Percentiles rank a stretch among this genome's conserved stretches.
phyloP scores from a whole-genome alignment of 176 grass and related monocot genomes.

The Oryza australiensis region DNA sequence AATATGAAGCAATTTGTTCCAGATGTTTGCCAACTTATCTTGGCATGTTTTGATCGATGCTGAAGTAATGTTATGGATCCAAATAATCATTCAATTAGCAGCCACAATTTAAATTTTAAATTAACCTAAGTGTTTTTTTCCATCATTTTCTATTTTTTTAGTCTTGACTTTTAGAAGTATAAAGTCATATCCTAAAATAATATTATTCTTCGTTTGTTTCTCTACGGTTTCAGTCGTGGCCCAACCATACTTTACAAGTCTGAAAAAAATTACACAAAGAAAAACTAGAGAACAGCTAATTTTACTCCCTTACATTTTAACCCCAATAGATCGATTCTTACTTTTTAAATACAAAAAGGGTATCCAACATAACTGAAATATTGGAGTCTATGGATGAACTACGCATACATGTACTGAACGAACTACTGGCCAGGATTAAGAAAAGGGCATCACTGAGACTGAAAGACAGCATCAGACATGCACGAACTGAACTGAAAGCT shows the following conservation, averaged over 20 bases:
- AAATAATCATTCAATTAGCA: too few relatives aligned
- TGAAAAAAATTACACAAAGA: neutral
- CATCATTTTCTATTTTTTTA: too few relatives aligned
- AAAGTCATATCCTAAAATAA: too few relatives aligned
- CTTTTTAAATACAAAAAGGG: neutral
- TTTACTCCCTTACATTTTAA: neutral
- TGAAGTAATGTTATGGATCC: too few relatives aligned
- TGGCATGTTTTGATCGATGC: too few relatives aligned
- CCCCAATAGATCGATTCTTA: neutral
- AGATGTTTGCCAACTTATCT: too few relatives aligned
- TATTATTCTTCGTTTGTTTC: too few relatives aligned
- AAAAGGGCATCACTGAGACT: neutral
- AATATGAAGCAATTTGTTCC: neutral
- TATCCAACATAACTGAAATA: neutral
- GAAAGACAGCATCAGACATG: neutral
- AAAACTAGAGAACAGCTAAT: neutral
- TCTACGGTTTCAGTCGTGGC: too few relatives aligned
- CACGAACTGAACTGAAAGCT: neutral
- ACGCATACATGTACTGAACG: neutral
- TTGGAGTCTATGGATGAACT: conserved; percentile 8
- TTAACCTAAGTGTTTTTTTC: too few relatives aligned
- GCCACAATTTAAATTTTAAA: too few relatives aligned
- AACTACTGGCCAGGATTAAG: neutral
- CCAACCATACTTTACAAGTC: too few relatives aligned
- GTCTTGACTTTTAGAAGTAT: too few relatives aligned